Base-by-base conservation (phyloP, 2,329 filamentous ascomycete species). In the Sporothrix inflata region DNA sequence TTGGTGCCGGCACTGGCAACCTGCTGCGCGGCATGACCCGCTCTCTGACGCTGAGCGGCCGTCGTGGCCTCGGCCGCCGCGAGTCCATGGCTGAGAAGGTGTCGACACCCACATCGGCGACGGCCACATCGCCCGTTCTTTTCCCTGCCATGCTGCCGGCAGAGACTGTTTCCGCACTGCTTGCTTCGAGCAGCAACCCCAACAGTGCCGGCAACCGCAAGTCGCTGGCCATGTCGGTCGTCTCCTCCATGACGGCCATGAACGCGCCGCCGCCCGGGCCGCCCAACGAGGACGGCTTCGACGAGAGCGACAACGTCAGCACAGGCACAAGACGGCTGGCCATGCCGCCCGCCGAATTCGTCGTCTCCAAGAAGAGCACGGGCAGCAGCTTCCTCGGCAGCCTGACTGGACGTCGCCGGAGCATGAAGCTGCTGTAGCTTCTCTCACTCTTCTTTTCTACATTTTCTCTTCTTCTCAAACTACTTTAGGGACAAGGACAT, bases 11-110 rank as follows among this genome's bases (percentile, higher is more conserved):
- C 61, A 47, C 45, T 7, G 51, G 42, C 0, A 80, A 80, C 42
- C 81, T 88, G 71, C 83, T 89, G 74, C 86, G 84, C 77, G 81
- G 82, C 40, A 79, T 84, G 16, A 79, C 81, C 14, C 84, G 85
- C 76, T 87, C 86, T 3, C 79, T 89, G 57, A 88, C 83, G 75
- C 80, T 89, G 40, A 84, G 85, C 66, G 83, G 84, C 77, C 88
- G 87, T 83, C 83, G 60, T 65, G 38, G 85, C 74, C 89, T 87
- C 81, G 83, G 83, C 71, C 85, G 85, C 8, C 81, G 45, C 9
- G 47, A 38, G 47, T 38, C 45, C 27, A 24, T 53, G 30, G 65
- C 27, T 2, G 65, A 49, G 21, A 66, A 47, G 14, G 63, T 45
- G 12, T 8, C 38, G 4, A 65, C 60, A 42, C 40, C 69, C 21